Base-by-base conservation (phyloP, 83 land plant species). In the Picea abies region DNA sequence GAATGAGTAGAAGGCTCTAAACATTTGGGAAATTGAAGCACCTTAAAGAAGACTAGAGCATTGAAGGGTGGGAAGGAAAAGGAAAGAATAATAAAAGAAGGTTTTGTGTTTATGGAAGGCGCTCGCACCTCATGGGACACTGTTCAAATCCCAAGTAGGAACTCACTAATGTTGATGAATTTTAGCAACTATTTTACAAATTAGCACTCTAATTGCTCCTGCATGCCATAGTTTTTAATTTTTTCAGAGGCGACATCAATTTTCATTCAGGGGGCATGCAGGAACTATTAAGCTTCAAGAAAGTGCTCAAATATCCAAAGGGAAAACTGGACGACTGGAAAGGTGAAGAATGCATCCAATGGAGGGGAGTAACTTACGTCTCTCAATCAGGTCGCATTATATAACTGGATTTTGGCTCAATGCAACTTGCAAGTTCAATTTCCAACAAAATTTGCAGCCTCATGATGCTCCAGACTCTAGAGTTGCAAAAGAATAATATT, bases 341-440 rank as follows among this genome's bases (percentile, higher is more conserved):
- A 10, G 85, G 89, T 58, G 62, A 84, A 22, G 60, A 76, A 72
- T 89, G 89, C 84, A 35, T 70, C 70, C 61, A 32, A 80, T 89
- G 88, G 88, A 70, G 84, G 14, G 90, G 92, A 8, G 60, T 92
- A 39, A 0, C 80, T 26, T 89, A 87, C 66, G 64, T 79, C 7
- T 77, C 70, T 76, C 80, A 64, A 41, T 84, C 90, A 10, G 92
- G 94, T 80, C 83, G 86, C 0, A 85, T 92, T 14, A 68, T 44
- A 26, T 16, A 79, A 19, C 12, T 92, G 39, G 70, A 85, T 81
- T 81, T 90, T 60, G 60, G 84, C 44, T 12, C 67, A 41, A 62
- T 84, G 83, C 71, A 70, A 84, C 69, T 92, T 64, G 79, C 89
- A 41, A 90, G 92, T 20, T 35, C 65, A 12, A 35, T 90, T 63